phyloP scores from a whole-genome alignment of 2,329 filamentous ascomycete species.

The Magnaporthales sp. region DNA sequence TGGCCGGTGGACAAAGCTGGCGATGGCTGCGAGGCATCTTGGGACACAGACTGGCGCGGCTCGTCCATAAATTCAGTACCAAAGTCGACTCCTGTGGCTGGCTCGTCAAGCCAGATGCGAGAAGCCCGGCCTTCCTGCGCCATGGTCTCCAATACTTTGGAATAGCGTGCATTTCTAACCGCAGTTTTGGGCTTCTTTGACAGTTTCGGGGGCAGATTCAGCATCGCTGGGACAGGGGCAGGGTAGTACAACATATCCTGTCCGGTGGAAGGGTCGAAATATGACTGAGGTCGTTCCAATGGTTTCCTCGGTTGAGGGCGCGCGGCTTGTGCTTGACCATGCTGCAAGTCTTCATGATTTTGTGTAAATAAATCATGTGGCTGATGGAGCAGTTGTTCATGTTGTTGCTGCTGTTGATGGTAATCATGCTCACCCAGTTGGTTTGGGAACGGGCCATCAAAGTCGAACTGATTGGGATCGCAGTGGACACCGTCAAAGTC shows the following conservation, averaged over 20 bases:
- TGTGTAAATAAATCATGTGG: background rate
- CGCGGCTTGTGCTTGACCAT: slow-evolving; percentile 10
- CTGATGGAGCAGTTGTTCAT: background rate
- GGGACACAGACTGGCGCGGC: background rate
- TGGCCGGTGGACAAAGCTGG: background rate
- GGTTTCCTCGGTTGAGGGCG: slow-evolving; percentile 7
- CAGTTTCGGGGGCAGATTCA: slow-evolving; percentile 83
- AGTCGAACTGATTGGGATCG: slow-evolving; percentile 36
- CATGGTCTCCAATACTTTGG: slow-evolving; percentile 63
- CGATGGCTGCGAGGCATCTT: background rate
- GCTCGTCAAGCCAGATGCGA: slow-evolving; percentile 38
- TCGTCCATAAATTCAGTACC: slow-evolving; percentile 10
- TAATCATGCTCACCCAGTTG: slow-evolving; percentile 9
- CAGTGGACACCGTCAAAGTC: slow-evolving; percentile 80
- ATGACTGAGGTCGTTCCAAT: slow-evolving; percentile 42
- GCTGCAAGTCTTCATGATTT: slow-evolving; percentile 8
- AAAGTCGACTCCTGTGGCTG: slow-evolving; percentile 25
- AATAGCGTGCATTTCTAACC: slow-evolving; percentile 61
- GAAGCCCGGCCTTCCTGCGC: slow-evolving; percentile 26
- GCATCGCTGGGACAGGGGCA: slow-evolving; percentile 84
- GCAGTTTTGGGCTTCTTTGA: slow-evolving; percentile 59
- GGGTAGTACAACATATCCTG: slow-evolving; percentile 92
- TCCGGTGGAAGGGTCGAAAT: slow-evolving; percentile 54
- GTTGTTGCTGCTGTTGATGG: slow-evolving; percentile 8
- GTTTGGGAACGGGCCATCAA: slow-evolving; percentile 4